Percentiles rank a stretch among this genome's conserved stretches.
Conservation (phyloP, 805 yeast genomes). For the Candida xiaguanensis region DNA sequence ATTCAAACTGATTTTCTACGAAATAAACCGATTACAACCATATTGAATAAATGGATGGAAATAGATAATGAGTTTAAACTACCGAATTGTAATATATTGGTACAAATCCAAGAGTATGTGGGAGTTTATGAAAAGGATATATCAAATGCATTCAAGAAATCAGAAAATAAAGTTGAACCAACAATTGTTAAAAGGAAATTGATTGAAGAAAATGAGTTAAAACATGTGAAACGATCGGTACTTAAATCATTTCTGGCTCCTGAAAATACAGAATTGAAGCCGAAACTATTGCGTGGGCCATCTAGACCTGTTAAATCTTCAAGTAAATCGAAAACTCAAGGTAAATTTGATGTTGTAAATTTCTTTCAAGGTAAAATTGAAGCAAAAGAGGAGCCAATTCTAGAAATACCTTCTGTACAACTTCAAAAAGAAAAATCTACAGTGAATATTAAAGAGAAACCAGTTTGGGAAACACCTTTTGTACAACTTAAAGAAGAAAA, state of each 20-base stretch:
- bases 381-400: too few relatives aligned
- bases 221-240: background rate
- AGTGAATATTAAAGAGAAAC: background rate
- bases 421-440: background rate
- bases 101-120: conserved; percentile 27
- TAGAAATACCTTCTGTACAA: too few relatives aligned
- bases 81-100: conserved; percentile 23
- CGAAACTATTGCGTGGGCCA: conserved; percentile 2
- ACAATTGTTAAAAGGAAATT: background rate
- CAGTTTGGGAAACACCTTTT: too few relatives aligned
- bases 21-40: conserved; percentile 7
- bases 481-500: background rate
- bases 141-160: conserved; percentile 13
- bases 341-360: too few relatives aligned
- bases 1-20: conserved; percentile 30
- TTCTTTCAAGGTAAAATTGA: too few relatives aligned
- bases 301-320: conserved; percentile 1
- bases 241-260: background rate
- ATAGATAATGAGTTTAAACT: conserved; percentile 21
- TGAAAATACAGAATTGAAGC: too few relatives aligned
- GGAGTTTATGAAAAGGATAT: conserved; percentile 38
- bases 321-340: background rate
- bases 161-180: background rate
- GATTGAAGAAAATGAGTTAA: background rate
- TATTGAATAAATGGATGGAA: conserved; percentile 9